Conservation (phyloP, 2,329 filamentous ascomycete species). For the Aureobasidium namibiae region DNA sequence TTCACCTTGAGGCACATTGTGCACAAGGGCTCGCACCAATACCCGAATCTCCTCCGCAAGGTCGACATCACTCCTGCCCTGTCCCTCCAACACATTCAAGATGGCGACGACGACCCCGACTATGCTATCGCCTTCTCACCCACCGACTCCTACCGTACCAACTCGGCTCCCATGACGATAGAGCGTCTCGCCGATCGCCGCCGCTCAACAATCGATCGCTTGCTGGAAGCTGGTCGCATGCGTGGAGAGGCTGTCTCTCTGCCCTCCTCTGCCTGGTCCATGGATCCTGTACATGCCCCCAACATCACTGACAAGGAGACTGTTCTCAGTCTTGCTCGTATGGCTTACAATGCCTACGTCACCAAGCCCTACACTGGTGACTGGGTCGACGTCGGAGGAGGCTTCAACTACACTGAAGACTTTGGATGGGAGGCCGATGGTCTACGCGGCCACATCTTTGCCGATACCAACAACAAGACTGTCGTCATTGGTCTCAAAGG, state of each 20-base stretch:
- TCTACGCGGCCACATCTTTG: slow-evolving; percentile 84
- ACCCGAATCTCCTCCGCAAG: slow-evolving; percentile 69
- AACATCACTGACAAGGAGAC: slow-evolving; percentile 81
- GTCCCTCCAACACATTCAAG: background rate
- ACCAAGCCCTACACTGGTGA: slow-evolving; percentile 61
- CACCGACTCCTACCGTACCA: slow-evolving; percentile 41
- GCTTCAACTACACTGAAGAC: slow-evolving; percentile 77
- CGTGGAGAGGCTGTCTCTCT: slow-evolving; percentile 60
- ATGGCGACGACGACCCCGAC: background rate
- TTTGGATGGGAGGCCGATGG: slow-evolving; percentile 93
- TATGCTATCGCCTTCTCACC: background rate
- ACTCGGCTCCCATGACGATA: slow-evolving; percentile 60
- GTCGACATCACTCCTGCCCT: slow-evolving; percentile 50
- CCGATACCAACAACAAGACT: slow-evolving; percentile 75
- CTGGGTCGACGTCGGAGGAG: slow-evolving; percentile 72
- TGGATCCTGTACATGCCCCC: slow-evolving; percentile 70
- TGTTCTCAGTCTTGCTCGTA: slow-evolving; percentile 73
- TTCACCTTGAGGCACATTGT: slow-evolving; percentile 75
- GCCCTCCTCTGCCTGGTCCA: slow-evolving; percentile 68
- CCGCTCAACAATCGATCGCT: slow-evolving; percentile 65
- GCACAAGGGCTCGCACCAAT: slow-evolving; percentile 76
- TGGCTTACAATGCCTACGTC: slow-evolving; percentile 86
- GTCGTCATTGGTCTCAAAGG: slow-evolving; percentile 90
- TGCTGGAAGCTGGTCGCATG: slow-evolving; percentile 64
- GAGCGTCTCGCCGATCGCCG: slow-evolving; percentile 74